phyloP scores from a whole-genome alignment of 1,284 basidiomycete species.

The Ustilago loliicola region DNA sequence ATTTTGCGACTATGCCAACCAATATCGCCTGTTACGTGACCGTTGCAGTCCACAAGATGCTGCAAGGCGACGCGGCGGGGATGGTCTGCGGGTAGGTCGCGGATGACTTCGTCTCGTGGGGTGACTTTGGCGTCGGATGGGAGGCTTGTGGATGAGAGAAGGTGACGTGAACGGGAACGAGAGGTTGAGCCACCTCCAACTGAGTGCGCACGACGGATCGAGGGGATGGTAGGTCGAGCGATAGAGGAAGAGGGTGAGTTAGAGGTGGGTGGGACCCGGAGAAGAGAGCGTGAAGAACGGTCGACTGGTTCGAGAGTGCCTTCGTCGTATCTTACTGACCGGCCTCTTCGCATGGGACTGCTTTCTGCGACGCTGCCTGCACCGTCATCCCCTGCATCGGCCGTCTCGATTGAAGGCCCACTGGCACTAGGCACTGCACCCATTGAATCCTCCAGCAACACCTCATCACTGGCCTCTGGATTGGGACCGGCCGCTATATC shows the following conservation, averaged over 20 bases:
- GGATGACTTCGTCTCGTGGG: constrained; percentile 69
- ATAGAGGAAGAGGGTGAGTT: constrained; percentile 9
- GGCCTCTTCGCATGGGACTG: constrained; percentile 15
- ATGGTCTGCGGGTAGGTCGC: constrained; percentile 78
- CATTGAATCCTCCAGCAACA: constrained; percentile 24
- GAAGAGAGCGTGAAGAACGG: constrained; percentile 29
- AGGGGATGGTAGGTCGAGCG: constrained; percentile 30
- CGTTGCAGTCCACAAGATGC: constrained; percentile 82
- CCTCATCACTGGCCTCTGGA: constrained; percentile 60
- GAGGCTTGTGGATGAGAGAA: constrained; percentile 25
- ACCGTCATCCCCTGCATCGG: constrained; percentile 11
- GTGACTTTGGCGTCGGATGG: constrained; percentile 33
- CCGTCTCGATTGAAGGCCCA: background rate
- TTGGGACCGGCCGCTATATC: constrained; percentile 88
- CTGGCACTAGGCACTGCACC: background rate
- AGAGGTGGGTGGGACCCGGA: constrained; percentile 18
- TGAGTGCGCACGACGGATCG: constrained; percentile 46
- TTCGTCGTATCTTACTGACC: constrained; percentile 47
- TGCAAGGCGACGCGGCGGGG: constrained; percentile 79
- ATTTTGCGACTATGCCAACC: constrained; percentile 98
- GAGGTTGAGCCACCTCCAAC: constrained; percentile 48
- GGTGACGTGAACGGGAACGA: constrained; percentile 54
- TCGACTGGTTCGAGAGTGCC: constrained; percentile 9
- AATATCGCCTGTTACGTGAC: constrained; percentile 87
- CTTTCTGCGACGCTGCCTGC: background rate